These are phyloP conservation scores for Coemansia sp. DNA, from an alignment of 192 early-diverging fungal genomes.

Conservation along the genomic window DNA sequence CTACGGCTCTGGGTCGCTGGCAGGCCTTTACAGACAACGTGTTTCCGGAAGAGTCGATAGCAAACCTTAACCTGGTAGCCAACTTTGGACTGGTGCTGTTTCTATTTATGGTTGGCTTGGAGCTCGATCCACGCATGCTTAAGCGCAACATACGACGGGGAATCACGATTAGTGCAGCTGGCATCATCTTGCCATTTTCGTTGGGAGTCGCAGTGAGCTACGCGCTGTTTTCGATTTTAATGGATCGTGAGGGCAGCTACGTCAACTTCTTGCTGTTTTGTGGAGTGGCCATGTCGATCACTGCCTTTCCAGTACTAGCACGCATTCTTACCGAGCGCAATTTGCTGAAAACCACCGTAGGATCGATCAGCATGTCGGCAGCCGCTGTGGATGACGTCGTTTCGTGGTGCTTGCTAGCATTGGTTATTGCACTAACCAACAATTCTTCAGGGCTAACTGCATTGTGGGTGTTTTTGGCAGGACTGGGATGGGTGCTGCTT, in stretches of 20 bases:
- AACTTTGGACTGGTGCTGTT: constrained; percentile 87
- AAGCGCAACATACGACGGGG: constrained; percentile 56
- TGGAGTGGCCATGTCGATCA: constrained; percentile 90
- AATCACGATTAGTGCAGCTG: constrained; percentile 68
- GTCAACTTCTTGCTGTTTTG: constrained; percentile 77
- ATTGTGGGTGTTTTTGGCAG: constrained; percentile 77
- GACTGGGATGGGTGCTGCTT: constrained; percentile 68
- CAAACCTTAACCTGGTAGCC: constrained; percentile 73
- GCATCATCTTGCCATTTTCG: constrained; percentile 81
- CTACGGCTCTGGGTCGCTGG: constrained; percentile 76
- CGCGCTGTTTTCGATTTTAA: constrained; percentile 62
- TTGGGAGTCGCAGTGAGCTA: constrained; percentile 72
- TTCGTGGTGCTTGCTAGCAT: constrained; percentile 80
- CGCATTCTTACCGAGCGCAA: constrained; percentile 90
- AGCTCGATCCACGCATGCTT: constrained; percentile 70
- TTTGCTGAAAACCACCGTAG: constrained; percentile 75
- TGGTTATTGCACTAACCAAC: constrained; percentile 85
- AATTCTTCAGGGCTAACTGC: constrained; percentile 66
- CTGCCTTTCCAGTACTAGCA: constrained; percentile 92
- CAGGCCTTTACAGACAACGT: constrained; percentile 64
- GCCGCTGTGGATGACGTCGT: constrained; percentile 84
- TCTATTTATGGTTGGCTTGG: constrained; percentile 83
- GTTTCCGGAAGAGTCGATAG: constrained; percentile 70
- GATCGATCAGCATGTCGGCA: constrained; percentile 78
- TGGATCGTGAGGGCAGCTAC: constrained; percentile 54